These are phyloP conservation scores for Solanum virginianum DNA, from an alignment of 257 asterid genomes.

Conservation along the genomic window DNA sequence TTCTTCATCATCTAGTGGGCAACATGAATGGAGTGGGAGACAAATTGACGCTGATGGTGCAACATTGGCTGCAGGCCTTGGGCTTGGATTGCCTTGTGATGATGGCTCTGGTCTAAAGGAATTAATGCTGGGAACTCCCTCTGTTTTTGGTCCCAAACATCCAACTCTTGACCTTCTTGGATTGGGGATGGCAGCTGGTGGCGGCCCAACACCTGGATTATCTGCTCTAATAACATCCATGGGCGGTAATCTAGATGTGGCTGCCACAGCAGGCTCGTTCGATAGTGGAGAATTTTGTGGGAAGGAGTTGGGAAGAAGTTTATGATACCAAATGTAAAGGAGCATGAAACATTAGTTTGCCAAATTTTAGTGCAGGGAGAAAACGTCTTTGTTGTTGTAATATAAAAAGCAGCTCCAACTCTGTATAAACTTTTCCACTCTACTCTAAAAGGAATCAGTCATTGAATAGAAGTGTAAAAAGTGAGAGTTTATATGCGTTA, in stretches of 20 bases:
- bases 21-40: slow-evolving; percentile 38
- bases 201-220: slow-evolving; percentile 41
- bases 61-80: slow-evolving; percentile 37
- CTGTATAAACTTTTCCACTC: background rate
- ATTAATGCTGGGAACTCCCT: slow-evolving; percentile 66
- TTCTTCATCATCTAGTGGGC: slow-evolving; percentile 20
- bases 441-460: background rate
- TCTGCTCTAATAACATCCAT: slow-evolving; percentile 64
- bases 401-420: background rate
- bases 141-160: slow-evolving; percentile 67
- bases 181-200: slow-evolving; percentile 70
- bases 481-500: background rate
- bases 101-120: slow-evolving; percentile 64
- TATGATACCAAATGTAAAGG: slow-evolving; percentile 3
- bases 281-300: slow-evolving; percentile 28
- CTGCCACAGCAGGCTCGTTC: slow-evolving; percentile 24
- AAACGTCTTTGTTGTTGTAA: background rate
- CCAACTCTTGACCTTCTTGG: slow-evolving; percentile 84
- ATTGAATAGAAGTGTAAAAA: background rate
- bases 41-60: slow-evolving; percentile 29
- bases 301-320: slow-evolving; percentile 33
- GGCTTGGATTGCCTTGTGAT: slow-evolving; percentile 53
- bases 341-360: background rate
- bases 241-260: slow-evolving; percentile 41
- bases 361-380: background rate